Evolutionary conservation across 2,329 filamentous ascomycete species (phyloP).

Genomic region (Aureobasidium sp.): DNA sequence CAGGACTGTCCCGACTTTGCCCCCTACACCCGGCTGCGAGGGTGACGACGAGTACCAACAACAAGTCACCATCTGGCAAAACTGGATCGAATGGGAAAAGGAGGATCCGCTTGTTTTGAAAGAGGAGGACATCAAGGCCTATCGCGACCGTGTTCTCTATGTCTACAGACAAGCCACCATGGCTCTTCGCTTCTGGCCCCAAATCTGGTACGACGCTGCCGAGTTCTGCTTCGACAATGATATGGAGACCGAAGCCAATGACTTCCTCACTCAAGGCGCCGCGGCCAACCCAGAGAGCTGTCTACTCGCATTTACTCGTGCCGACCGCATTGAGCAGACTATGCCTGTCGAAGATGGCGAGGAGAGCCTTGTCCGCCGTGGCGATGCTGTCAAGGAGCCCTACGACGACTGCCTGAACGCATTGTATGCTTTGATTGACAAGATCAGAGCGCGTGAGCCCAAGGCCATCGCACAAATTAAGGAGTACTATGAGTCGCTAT

Average conservation of each 20-base stretch:
- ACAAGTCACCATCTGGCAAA: conserved; percentile 84
- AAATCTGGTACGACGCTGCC: conserved; percentile 91
- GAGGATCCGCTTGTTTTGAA: conserved; percentile 82
- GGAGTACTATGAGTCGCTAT: conserved; percentile 42
- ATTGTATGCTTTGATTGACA: conserved; percentile 75
- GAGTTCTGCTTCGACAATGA: conserved; percentile 84
- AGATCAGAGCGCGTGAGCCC: conserved; percentile 57
- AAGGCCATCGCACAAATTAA: conserved; percentile 49
- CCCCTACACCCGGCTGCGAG: conserved; percentile 76
- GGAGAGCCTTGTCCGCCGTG: conserved; percentile 54
- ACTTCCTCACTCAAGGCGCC: conserved; percentile 75
- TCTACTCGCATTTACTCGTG: conserved; percentile 78
- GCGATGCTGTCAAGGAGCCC: conserved; percentile 69
- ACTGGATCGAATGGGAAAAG: conserved; percentile 94
- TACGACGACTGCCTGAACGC: conserved; percentile 77
- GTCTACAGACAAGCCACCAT: conserved; percentile 91
- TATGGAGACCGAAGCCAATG: conserved; percentile 61
- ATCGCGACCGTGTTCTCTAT: conserved; percentile 73
- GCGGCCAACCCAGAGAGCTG: conserved; percentile 90
- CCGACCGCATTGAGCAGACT: conserved; percentile 75
- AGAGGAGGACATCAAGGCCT: conserved; percentile 66
- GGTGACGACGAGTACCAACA: conserved; percentile 75
- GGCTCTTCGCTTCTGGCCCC: conserved; percentile 88
- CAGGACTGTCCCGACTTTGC: conserved; percentile 69
- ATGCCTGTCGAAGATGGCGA: conserved; percentile 64